Base-by-base conservation (phyloP, 2,329 filamentous ascomycete genomes). In the Lecanicillium sp. region DNA sequence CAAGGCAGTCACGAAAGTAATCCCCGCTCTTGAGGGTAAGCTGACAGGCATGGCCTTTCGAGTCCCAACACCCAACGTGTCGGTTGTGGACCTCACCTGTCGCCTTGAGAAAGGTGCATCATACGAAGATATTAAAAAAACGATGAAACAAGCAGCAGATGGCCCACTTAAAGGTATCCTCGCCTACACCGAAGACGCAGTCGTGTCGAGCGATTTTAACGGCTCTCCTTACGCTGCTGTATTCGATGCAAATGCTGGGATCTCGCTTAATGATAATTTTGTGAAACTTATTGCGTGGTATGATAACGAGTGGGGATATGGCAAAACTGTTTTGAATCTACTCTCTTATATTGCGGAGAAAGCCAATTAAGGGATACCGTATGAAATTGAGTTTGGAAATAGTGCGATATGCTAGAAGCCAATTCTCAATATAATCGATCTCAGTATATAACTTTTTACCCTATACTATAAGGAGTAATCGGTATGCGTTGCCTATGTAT, bases 1-100 rank as follows among this genome's bases (percentile, higher is more conserved):
- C 66, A 98, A 98, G 87, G 92, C 92, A 64, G 92, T 98, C 73
- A 92, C 90, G 73, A 98, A 98, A 84, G 92, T 96, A 75, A 96
- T 96, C 60, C 92, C 92, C 56, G 73, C 79, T 55, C 82, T 98
- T 54, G 96, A 96, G 73, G 92, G 92, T 80, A 98, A 98, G 83
- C 87, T 96, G 53, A 98, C 92, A 52, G 92, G 92, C 74, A 96
- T 98, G 92, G 79, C 92, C 60, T 90, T 98, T 85, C 92, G 92
- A 84, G 90, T 98, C 44, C 92, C 92, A 55, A 96, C 92, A 55
- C 70, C 86, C 77, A 96, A 98, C 78, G 92, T 98, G 67, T 98
- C 92, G 56, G 92, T 96, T 67, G 92, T 98, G 61, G 92, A 98
- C 71, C 73, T 98, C 64, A 98, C 92, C 59, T 80, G 71, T 78